These are phyloP conservation scores for Penicillium sp. DNA, from an alignment of 2,329 filamentous ascomycete species.

Conservation along the genomic window DNA sequence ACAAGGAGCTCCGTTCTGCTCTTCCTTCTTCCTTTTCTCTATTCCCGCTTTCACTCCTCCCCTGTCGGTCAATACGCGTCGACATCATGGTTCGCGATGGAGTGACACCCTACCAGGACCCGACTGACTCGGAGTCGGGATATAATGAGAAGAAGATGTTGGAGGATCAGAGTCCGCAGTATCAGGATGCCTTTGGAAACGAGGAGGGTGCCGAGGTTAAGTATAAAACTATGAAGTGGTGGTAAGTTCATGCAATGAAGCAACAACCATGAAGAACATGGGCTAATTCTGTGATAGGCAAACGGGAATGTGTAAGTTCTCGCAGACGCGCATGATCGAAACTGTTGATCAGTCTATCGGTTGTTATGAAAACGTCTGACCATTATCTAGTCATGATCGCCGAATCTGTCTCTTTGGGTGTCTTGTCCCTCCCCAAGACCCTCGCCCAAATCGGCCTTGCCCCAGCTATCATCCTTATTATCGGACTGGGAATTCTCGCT, in stretches of 20 bases:
- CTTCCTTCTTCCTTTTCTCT: background rate
- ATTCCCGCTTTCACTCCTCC: background rate
- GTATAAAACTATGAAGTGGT: constrained; percentile 26
- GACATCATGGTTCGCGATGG: constrained; percentile 17
- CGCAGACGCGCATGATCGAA: background rate
- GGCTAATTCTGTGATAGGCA: constrained; percentile 12
- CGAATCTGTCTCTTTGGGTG: constrained; percentile 22
- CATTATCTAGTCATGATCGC: constrained; percentile 21
- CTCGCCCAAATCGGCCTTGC: constrained; percentile 20
- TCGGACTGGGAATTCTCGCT: constrained; percentile 54
- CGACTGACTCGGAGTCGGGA: constrained; percentile 17
- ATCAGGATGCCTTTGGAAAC: constrained; percentile 20
- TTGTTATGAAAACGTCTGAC: background rate
- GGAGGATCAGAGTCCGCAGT: constrained; percentile 7
- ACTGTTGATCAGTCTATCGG: background rate
- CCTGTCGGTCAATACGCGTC: background rate
- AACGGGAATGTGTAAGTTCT: constrained; percentile 24
- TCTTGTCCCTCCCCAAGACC: constrained; percentile 19
- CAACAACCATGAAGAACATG: background rate
- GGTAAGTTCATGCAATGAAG: constrained; percentile 11
- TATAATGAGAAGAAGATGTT: constrained; percentile 17
- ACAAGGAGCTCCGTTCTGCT: background rate
- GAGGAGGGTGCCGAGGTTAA: constrained; percentile 21
- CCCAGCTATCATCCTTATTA: constrained; percentile 51
- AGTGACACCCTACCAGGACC: constrained; percentile 11